phyloP scores from a whole-genome alignment of 805 yeast genomes.

The Jamesozyma rosinii region DNA sequence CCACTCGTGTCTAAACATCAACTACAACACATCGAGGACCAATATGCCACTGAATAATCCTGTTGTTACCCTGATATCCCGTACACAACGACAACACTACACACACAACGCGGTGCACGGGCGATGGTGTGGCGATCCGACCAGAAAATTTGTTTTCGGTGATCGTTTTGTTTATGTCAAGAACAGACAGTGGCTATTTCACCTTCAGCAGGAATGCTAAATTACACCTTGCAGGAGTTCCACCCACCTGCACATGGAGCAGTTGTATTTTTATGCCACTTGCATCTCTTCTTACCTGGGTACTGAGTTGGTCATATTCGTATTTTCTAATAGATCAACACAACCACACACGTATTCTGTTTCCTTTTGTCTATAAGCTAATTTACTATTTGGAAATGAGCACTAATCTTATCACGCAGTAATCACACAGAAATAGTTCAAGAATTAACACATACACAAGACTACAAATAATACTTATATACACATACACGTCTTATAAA shows the following conservation, averaged over 20 bases:
- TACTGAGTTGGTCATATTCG: too few species aligned
- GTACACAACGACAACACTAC: background rate
- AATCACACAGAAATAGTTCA: background rate
- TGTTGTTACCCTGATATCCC: background rate
- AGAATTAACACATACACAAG: too few species aligned
- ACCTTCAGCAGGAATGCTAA: background rate
- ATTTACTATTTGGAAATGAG: background rate
- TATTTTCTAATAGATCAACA: too few species aligned
- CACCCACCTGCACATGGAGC: too few species aligned
- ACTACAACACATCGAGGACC: too few species aligned
- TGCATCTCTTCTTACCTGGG: too few species aligned
- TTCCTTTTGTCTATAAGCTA: background rate
- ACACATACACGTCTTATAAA: background rate
- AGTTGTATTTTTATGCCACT: too few species aligned
- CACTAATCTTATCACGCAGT: background rate
- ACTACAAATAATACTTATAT: too few species aligned
- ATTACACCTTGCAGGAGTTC: background rate
- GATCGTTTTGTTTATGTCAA: background rate
- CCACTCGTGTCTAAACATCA: too few species aligned
- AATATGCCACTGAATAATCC: too few species aligned
- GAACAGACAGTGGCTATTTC: background rate
- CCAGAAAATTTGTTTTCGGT: background rate
- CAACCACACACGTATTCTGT: background rate
- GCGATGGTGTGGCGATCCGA: background rate
- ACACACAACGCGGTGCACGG: background rate